Evolutionary conservation across 2,329 filamentous ascomycete species (phyloP).

Genomic region (Alternaria atra): DNA sequence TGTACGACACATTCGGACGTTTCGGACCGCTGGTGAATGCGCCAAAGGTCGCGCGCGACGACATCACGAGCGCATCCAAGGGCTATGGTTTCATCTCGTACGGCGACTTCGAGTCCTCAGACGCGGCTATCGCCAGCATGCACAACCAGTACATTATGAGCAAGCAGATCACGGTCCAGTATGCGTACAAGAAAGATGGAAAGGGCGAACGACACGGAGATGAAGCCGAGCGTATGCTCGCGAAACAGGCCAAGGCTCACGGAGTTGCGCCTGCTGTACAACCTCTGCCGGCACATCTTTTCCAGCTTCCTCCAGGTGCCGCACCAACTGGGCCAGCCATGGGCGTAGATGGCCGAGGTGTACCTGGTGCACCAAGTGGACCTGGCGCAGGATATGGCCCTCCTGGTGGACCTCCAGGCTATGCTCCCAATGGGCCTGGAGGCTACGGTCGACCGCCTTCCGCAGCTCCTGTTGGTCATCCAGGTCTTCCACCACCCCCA

Average conservation of each 20-base stretch:
- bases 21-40: constrained; percentile 86
- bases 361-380: constrained; percentile 50
- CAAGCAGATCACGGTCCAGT: constrained; percentile 95
- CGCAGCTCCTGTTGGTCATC: constrained; percentile 34
- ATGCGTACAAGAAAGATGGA: constrained; percentile 99
- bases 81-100: constrained; percentile 97
- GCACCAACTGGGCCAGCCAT: constrained; percentile 49
- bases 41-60: constrained; percentile 89
- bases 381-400: constrained; percentile 50
- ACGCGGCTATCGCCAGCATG: constrained; percentile 91
- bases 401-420: constrained; percentile 53
- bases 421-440: constrained; percentile 24
- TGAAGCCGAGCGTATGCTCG: constrained; percentile 88
- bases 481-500: constrained; percentile 67
- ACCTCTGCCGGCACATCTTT: constrained; percentile 76
- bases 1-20: constrained; percentile 93
- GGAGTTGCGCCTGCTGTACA: constrained; percentile 87
- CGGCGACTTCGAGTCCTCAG: constrained; percentile 90
- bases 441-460: constrained; percentile 34
- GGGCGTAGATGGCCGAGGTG: constrained; percentile 46
- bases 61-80: constrained; percentile 82
- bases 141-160: constrained; percentile 96
- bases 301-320: constrained; percentile 54
- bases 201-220: constrained; percentile 97
- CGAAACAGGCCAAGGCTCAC: constrained; percentile 90